A percentile compares a stretch with the other conserved stretches of the same genome.
Conservation (phyloP, 176 grass and related monocot genomes). For the Zea mays region Zm-B73-REFERENCE-NAM-5.0 NC_050098.1:235316501-235317000, state of each 20-base stretch:
- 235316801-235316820: conserved; percentile 86
- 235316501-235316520: neutral
- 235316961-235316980: neutral
- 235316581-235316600: neutral
- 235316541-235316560: neutral
- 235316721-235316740: conserved; percentile 67
- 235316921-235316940: conserved; percentile 40
- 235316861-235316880: no score
- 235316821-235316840: conserved; percentile 87
- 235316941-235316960: conserved; percentile 31
- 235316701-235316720: conserved; percentile 16
- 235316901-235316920: no score
- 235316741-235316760: conserved; percentile 94
- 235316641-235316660: neutral
- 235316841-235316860: conserved; percentile 86
- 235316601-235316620: neutral
- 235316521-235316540: neutral
- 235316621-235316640: neutral
- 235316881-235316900: no score
- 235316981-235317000: neutral
- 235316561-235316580: neutral
- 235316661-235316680: neutral
- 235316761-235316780: conserved; percentile 94
- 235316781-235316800: conserved; percentile 96
- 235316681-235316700: neutral